Base-by-base conservation (phyloP, 1,139 yeast species). In the Geotrichum aggregatum region DNA sequence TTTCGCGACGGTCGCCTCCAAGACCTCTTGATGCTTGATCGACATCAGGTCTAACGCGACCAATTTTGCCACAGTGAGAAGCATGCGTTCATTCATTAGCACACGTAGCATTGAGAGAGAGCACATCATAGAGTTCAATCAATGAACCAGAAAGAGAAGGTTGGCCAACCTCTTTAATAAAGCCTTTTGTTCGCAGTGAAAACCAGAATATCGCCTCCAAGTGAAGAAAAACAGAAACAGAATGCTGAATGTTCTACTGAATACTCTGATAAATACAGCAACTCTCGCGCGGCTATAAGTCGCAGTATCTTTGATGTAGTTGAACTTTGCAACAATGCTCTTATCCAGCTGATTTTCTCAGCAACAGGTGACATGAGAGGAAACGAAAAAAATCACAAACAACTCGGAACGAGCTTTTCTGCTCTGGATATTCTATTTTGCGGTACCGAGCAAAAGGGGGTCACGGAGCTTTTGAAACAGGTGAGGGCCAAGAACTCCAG, bases 401-500 rank as follows among this genome's bases (percentile, higher is more conserved):
- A 24, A 24, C 8, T 5, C 28, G 28, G 28, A 24, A 24, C 28
- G 5, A 8, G 42, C 54, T 55, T 1, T 54, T 44, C 6, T 61
- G 59, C 1, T 60, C 54, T 6, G 58, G 50, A 14, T 42, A 26
- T n/a, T 30, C 30, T 38, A n/a, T n/a, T 56, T 49, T 24, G 75
- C 68, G 2, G 75, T 66, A 35, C 65, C 65, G 33, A 72, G 59
- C 36, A 80, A 61, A 5, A 72, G 52, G 8, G 78, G 77, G 50
- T 75, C 76, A 13, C 80, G 65, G 44, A 72, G 67, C 53, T 73
- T 71, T 59, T 78, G 77, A 21, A 80, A 63, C 49, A 79, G 62
- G 56, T 74, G 78, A 22, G 79, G 79, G 1, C 79, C 84, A 50
- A 79, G 56, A 11, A 68, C 76, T 59, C 80, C 79, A 41, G 69